Conservation (phyloP, 2,329 filamentous ascomycete species). For the Fusarium vanettenii region DNA sequence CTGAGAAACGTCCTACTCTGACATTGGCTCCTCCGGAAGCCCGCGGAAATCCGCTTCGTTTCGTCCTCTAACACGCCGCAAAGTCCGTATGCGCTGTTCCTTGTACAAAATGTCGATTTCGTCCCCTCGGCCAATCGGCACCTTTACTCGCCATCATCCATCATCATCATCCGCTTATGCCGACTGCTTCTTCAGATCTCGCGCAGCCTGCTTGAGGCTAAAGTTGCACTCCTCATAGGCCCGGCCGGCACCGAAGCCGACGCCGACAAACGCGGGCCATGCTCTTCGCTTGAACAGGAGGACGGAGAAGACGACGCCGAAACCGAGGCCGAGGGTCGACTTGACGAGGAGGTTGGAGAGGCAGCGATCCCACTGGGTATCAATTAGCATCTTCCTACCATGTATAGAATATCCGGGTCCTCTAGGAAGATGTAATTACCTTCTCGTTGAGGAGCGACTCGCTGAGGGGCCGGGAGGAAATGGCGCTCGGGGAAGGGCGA, state of each 20-base stretch:
- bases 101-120: slow-evolving; percentile 32
- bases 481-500: slow-evolving; percentile 68
- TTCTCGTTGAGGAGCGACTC: slow-evolving; percentile 99
- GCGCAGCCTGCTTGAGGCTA: slow-evolving; percentile 72
- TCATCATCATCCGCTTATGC: slow-evolving; percentile 47
- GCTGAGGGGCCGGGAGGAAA: slow-evolving; percentile 88
- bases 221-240: slow-evolving; percentile 99
- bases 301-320: slow-evolving; percentile 98
- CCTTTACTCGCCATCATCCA: not conserved
- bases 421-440: slow-evolving; percentile 66
- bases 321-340: slow-evolving; percentile 93
- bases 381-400: slow-evolving; percentile 33
- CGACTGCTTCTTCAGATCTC: slow-evolving; percentile 65
- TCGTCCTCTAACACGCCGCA: slow-evolving; percentile 35
- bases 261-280: slow-evolving; percentile 95
- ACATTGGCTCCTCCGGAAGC: slow-evolving; percentile 40
- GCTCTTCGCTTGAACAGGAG: slow-evolving; percentile 97
- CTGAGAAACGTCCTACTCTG: slow-evolving; percentile 42
- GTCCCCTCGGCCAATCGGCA: slow-evolving; percentile 5
- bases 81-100: slow-evolving; percentile 40
- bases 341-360: slow-evolving; percentile 98
- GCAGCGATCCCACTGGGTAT: slow-evolving; percentile 91
- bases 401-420: not conserved
- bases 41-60: slow-evolving; percentile 31
- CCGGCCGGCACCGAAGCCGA: slow-evolving; percentile 94